These are phyloP conservation scores for Scutellaria barbata DNA, from an alignment of 257 asterid genomes.

Conservation along the genomic window DNA sequence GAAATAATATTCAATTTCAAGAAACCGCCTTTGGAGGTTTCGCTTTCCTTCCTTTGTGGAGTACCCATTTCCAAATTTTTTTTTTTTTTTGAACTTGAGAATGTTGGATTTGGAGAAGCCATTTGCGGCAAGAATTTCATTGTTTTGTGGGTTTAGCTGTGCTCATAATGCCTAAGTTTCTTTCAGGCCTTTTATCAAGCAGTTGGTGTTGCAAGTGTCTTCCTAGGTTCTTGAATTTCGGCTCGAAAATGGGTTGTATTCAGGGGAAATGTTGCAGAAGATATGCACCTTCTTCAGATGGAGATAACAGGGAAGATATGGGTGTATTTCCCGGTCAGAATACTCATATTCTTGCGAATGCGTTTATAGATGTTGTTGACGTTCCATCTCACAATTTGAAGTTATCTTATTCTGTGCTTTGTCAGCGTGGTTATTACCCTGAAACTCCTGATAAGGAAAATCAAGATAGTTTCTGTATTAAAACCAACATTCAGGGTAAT, in stretches of 20 bases:
- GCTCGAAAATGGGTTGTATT: conserved; percentile 76
- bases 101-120: conserved; percentile 46
- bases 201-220: conserved; percentile 47
- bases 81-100: conserved; percentile 5
- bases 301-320: conserved; percentile 57
- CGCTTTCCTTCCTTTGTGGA: conserved; percentile 21
- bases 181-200: conserved; percentile 49
- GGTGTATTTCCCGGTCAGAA: conserved; percentile 49
- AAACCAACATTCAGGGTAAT: conserved; percentile 67
- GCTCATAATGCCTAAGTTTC: conserved; percentile 45
- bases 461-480: conserved; percentile 80
- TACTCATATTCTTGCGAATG: conserved; percentile 43
- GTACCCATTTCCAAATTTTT: conserved; percentile 34
- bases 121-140: conserved; percentile 38
- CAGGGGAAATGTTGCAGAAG: conserved; percentile 85
- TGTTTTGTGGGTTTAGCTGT: conserved; percentile 37
- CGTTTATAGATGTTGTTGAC: conserved; percentile 63
- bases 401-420: conserved; percentile 69
- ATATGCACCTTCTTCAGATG: conserved; percentile 56
- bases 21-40: conserved; percentile 43
- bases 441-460: conserved; percentile 87
- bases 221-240: conserved; percentile 37
- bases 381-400: conserved; percentile 77
- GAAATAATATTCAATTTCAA: conserved; percentile 36
- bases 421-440: conserved; percentile 86